Conservation (phyloP, 148 eudicot genomes). For the Polygonum aviculare region DNA sequence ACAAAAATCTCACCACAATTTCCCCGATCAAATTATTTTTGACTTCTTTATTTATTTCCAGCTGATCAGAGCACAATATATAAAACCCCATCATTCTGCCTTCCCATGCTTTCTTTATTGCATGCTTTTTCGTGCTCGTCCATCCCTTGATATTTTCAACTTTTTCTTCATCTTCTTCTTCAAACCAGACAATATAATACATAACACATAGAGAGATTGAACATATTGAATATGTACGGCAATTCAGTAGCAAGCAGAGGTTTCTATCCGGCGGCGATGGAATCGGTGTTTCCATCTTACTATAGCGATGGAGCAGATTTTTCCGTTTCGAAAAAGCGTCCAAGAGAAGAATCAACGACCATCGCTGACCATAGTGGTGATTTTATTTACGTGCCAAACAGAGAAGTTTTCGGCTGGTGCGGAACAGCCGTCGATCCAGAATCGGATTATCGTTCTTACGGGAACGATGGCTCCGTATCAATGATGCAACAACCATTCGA, state of each 20-base stretch:
- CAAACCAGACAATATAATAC: no score
- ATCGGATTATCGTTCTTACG: slow-evolving; percentile 37
- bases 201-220: no score
- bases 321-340: slow-evolving; percentile 36
- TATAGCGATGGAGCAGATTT: slow-evolving; percentile 16
- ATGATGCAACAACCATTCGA: slow-evolving; percentile 57
- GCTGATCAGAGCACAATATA: background rate
- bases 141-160: background rate
- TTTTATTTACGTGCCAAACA: slow-evolving; percentile 1
- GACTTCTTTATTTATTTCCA: background rate
- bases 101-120: background rate
- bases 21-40: background rate
- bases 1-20: background rate
- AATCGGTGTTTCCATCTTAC: background rate
- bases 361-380: background rate
- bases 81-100: background rate
- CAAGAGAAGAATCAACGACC: slow-evolving; percentile 18
- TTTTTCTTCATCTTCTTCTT: background rate
- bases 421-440: background rate
- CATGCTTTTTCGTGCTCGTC: slow-evolving; percentile 4
- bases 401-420: background rate
- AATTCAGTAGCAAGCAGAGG: no score
- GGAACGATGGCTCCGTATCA: slow-evolving; percentile 46
- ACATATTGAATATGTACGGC: background rate
- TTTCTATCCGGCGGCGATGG: background rate